phyloP scores from a whole-genome alignment of 225 moss, liverwort and hornwort genomes.

The Pseudisothecium myosuroides region DNA sequence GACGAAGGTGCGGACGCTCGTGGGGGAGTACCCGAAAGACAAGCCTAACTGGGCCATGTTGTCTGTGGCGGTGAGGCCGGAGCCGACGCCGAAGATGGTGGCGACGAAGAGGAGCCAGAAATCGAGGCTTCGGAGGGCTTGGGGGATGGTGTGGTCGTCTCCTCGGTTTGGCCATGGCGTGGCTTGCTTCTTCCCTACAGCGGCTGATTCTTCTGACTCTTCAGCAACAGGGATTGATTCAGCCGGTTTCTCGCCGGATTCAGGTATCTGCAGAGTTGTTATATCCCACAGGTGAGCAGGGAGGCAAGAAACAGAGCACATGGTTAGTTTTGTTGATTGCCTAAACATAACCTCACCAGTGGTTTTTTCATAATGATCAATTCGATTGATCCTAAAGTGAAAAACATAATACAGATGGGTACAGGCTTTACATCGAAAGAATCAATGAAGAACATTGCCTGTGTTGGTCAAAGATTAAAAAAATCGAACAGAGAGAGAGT shows the following conservation, averaged over 20 bases:
- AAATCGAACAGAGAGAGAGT: neutral
- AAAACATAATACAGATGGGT: neutral
- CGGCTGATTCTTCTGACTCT: neutral
- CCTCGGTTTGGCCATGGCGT: slow-evolving; percentile 10
- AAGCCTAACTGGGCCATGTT: slow-evolving; percentile 65
- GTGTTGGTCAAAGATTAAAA: neutral
- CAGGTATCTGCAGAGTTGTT: neutral
- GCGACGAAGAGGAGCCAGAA: slow-evolving; percentile 64
- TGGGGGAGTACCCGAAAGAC: slow-evolving; percentile 34
- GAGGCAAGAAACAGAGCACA: neutral
- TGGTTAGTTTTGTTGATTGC: neutral
- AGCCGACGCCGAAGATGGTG: slow-evolving; percentile 54
- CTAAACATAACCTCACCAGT: neutral
- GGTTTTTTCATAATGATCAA: neutral
- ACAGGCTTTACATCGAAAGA: neutral
- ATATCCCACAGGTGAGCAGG: neutral
- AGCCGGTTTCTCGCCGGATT: neutral
- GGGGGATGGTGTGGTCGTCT: slow-evolving; percentile 39
- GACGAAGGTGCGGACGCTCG: slow-evolving; percentile 29
- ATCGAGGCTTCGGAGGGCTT: slow-evolving; percentile 31
- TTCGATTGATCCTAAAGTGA: neutral
- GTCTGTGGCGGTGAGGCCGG: slow-evolving; percentile 52
- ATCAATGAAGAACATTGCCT: neutral
- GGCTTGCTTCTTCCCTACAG: neutral
- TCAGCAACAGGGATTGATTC: neutral